Conservation (phyloP, 345 rosid genomes). For the Dipteronia sinensis region DNA sequence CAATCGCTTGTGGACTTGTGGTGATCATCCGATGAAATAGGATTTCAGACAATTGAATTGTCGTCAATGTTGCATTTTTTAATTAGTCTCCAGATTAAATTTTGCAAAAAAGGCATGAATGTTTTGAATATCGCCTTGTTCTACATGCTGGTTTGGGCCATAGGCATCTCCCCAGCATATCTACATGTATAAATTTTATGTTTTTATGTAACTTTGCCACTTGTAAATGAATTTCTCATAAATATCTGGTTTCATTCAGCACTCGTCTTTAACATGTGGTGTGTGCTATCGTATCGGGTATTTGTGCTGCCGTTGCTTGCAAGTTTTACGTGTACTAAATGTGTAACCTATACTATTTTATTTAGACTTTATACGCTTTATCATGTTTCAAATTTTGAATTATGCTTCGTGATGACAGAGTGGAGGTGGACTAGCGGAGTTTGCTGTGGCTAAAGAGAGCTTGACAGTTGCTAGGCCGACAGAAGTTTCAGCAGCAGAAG, state of each 20-base stretch:
- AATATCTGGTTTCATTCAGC: not conserved
- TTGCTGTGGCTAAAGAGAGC: conserved; percentile 60
- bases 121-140: not conserved
- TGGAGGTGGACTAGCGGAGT: conserved; percentile 72
- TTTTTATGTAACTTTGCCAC: not conserved
- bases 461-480: conserved; percentile 57
- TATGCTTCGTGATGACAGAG: conserved; percentile 29
- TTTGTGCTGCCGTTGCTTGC: too few relatives aligned
- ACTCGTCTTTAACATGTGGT: not conserved
- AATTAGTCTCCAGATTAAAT: too few relatives aligned
- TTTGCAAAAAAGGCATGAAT: too few relatives aligned
- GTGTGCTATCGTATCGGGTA: not conserved
- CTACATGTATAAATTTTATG: not conserved
- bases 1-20: too few relatives aligned
- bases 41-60: too few relatives aligned
- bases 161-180: not conserved
- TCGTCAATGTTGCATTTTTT: too few relatives aligned
- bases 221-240: not conserved
- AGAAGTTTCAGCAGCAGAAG: conserved; percentile 69
- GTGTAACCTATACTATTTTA: not conserved
- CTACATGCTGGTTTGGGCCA: not conserved
- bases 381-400: not conserved
- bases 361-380: not conserved
- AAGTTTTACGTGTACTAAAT: too few relatives aligned
- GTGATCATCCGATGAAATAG: too few relatives aligned